Evolutionary conservation across 2,329 filamentous ascomycete genomes (phyloP).

Genomic region (Cytospora schulzeri): DNA sequence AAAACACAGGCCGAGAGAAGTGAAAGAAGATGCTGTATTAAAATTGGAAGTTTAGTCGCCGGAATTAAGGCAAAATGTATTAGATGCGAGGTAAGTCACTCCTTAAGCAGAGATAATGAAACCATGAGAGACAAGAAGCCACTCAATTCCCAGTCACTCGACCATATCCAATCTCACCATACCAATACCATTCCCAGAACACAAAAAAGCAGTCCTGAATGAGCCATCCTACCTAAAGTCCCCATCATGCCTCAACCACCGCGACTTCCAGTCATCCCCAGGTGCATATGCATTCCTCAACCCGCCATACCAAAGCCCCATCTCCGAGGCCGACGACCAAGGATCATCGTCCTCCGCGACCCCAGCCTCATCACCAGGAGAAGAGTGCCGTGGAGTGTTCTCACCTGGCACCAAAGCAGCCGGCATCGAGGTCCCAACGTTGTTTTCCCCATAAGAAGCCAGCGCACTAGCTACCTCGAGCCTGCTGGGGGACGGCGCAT

Average conservation of each 20-base stretch:
- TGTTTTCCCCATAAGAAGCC: background rate
- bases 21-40: too few species aligned
- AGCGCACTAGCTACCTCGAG: background rate
- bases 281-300: background rate
- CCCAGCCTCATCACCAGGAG: background rate
- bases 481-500: too few species aligned
- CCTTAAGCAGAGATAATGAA: background rate
- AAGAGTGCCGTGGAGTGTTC: background rate
- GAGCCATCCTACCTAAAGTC: background rate
- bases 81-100: too few species aligned
- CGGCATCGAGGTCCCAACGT: background rate
- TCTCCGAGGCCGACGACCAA: too few species aligned
- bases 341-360: too few species aligned
- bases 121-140: background rate
- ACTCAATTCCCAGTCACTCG: background rate
- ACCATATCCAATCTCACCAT: background rate
- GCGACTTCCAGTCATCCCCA: background rate
- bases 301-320: background rate
- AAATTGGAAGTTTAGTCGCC: too few species aligned
- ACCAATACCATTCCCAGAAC: background rate
- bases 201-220: too few species aligned
- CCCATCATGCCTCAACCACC: background rate
- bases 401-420: background rate
- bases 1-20: too few species aligned
- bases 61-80: too few species aligned